Base-by-base conservation (phyloP, 345 rosid species). In the Gossypium mustelinum region DNA sequence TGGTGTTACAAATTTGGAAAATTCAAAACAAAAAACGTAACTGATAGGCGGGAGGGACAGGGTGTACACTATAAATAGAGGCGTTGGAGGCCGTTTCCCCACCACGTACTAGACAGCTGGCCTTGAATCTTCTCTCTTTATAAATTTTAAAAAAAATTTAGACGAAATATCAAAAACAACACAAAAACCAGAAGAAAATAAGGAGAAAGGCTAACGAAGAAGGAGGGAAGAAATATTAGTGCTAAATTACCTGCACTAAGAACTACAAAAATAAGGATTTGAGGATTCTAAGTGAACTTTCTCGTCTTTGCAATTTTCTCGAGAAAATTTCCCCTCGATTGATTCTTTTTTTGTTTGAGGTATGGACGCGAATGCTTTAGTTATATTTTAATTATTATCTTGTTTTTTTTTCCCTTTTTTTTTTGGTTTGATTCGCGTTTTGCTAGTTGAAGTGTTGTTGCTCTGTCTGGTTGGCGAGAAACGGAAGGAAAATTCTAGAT, bases 11-110 rank as follows among this genome's bases (percentile, higher is more conserved):
- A 57, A 55, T 56, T 39, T 41, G 65, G 65, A 72, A 71, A 71
- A 13, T 13, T 4, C 2, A 9, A 18, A 56, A 56, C 4, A 2
- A 24, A 43, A 17, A 7, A 11, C 7, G 39, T 20, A 11, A 5
- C 3, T n/a, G 14, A 72, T 9, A 58, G 43, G 75, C 75, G 55
- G 75, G 66, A 72, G 55, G 29, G 55, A 41, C 75, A 72, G 64
- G 22, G 63, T 39, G 75, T 72, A 34, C 41, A 16, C 66, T 72
- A 43, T 72, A 72, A 72, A 57, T 0, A 17, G 54, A 43, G 39
- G 22, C 34, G 54, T 48, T 57, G 75, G 64, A 57, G 20, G 41
- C 65, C 41, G 16, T 6, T 39, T 72, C 66, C 34, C 55, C 5
- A 22, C 65, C 66, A 72, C 55, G 75, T 44, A 43, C 9, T 13